Base-by-base conservation (phyloP, 306 rosid genomes). In the Medicago truncatula region DNA sequence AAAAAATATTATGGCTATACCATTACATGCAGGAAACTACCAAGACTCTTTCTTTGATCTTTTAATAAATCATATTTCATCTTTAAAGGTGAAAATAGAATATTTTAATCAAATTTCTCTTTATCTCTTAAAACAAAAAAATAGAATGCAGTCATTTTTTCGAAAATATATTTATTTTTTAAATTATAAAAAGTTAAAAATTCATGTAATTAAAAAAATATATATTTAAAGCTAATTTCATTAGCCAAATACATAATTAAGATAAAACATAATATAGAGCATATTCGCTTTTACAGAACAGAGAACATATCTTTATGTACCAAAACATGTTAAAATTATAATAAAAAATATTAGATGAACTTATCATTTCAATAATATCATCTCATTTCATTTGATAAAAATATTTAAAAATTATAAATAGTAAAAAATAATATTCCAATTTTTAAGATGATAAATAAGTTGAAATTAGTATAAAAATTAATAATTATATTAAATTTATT, bases 101-200 rank as follows among this genome's bases (percentile, higher is more conserved):
- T 59, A 31, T 59, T 25, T 59, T 25, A 13, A 25, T 14, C 16
- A 3, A 25, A 13, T 25, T 59, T 9, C 17, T 28, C 40, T 14
- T 59, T 59, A 59, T 59, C 59, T 53, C 16, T n/a, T 34, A 7
- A n/a, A 52, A 52, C 20, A 50, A 16, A 52, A 25, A 52, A 7
- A 52, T 16, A 7, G 58, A 16, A n/a, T 52, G 16, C 16, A 7
- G 11, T 52, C 7, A 16, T 52, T 52, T 52, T 52, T 52, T 7
- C 16, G 0, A 52, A n/a, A 52, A n/a, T 16, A 2, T n/a, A 50
- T n/a, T 52, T 16, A 57, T 34, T 10, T 36, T 57, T 57, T 11
- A 21, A 57, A 57, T n/a, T 52, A 52, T 52, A 52, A 52, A 52
- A 52, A n/a, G n/a, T 52, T 52, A 52, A 52, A 52, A 52, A 52